Percentiles rank a stretch among this genome's conserved stretches.
phyloP scores from a whole-genome alignment of 164 flowering plant genomes.

The Aristolochia contorta region DNA sequence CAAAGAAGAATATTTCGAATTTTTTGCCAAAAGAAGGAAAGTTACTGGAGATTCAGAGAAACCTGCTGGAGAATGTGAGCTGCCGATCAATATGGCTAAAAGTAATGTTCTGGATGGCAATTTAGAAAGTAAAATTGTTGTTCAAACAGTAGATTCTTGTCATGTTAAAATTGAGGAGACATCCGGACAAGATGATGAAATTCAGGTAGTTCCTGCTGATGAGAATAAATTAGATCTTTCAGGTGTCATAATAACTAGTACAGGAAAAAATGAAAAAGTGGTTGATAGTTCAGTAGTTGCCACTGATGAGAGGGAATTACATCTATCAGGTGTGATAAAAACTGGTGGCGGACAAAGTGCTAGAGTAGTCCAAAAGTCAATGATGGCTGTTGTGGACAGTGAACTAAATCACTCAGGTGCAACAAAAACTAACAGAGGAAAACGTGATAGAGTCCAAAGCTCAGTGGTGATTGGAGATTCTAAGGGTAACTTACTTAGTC shows the following conservation, averaged over 20 bases:
- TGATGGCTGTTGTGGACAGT: too few species aligned
- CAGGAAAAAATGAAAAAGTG: constrained; percentile 3
- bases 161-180: background rate
- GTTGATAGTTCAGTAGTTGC: background rate
- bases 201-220: background rate
- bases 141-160: background rate
- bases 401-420: too few species aligned
- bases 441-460: too few species aligned
- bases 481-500: constrained; percentile 2
- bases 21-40: background rate
- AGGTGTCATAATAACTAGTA: background rate
- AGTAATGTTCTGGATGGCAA: background rate
- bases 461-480: background rate
- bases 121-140: background rate
- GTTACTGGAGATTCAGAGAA: background rate
- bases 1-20: constrained; percentile 15
- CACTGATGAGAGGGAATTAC: background rate
- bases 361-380: too few species aligned
- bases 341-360: too few species aligned
- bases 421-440: too few species aligned
- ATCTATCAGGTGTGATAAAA: too few species aligned
- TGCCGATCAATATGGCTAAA: background rate
- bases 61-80: background rate
- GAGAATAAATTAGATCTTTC: background rate
- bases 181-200: background rate